phyloP scores from a whole-genome alignment of 176 grass and related monocot species.

The Olyra latifolia region DNA sequence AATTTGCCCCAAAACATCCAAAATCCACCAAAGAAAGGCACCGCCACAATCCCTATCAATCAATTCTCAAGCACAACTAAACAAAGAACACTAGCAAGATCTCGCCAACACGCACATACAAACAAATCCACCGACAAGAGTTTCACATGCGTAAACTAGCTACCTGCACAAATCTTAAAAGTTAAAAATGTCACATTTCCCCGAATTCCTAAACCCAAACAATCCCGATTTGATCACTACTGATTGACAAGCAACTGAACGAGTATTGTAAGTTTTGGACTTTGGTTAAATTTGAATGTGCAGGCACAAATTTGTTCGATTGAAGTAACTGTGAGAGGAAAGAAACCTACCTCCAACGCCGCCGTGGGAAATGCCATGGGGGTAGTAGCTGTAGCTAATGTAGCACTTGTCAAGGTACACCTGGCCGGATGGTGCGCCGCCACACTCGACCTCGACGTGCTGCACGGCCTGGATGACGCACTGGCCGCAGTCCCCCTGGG shows the following conservation, averaged over 20 bases:
- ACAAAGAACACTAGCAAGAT: slow-evolving; percentile 38
- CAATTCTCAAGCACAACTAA: slow-evolving; percentile 33
- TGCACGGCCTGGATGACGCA: slow-evolving; percentile 90
- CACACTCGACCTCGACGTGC: slow-evolving; percentile 92
- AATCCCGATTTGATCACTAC: neutral
- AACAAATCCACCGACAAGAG: slow-evolving; percentile 35
- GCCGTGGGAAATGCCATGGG: slow-evolving; percentile 61
- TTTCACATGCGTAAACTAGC: slow-evolving; percentile 18
- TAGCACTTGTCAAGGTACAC: slow-evolving; percentile 99
- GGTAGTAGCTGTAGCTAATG: slow-evolving; percentile 95
- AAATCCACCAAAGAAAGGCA: slow-evolving; percentile 8
- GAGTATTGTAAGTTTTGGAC: neutral
- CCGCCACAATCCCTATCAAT: slow-evolving; percentile 41
- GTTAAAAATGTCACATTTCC: neutral
- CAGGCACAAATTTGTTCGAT: neutral
- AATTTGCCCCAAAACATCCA: slow-evolving; percentile 26
- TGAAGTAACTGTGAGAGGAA: neutral
- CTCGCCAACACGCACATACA: slow-evolving; percentile 38
- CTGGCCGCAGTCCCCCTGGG: slow-evolving; percentile 61
- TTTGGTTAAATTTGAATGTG: neutral
- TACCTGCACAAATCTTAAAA: neutral
- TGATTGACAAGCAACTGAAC: neutral
- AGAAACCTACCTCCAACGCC: slow-evolving; percentile 43
- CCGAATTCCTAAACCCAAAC: neutral
- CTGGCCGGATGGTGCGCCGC: slow-evolving; percentile 81